Percentiles rank a stretch among this genome's conserved stretches.
Conservation (phyloP, 768 basidiomycete genomes). For the Kwoniella dejecticola region DNA sequence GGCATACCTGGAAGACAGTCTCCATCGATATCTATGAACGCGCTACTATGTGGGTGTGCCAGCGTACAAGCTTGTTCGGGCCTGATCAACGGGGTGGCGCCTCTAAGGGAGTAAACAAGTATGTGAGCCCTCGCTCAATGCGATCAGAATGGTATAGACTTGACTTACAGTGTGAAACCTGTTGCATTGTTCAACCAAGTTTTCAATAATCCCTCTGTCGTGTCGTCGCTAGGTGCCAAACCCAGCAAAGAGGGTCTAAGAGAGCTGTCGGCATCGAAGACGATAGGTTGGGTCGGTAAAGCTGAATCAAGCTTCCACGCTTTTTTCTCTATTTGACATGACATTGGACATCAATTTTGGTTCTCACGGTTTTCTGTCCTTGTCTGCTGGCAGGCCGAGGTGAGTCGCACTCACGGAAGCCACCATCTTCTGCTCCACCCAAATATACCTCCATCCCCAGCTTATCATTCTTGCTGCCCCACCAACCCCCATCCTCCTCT, state of each 20-base stretch:
- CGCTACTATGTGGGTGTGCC: constrained; percentile 91
- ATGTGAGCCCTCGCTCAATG: not conserved
- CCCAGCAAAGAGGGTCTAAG: constrained; percentile 88
- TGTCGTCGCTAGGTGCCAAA: constrained; percentile 53
- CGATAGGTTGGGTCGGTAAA: constrained; percentile 74
- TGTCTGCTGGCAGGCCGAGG: too few species aligned
- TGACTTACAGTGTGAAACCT: constrained; percentile 68
- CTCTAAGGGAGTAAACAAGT: constrained; percentile 56
- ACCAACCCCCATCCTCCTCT: constrained; percentile 57
- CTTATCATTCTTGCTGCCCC: constrained; percentile 51
- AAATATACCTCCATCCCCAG: constrained; percentile 73
- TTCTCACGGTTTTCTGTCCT: too few species aligned
- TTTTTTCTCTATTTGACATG: not conserved
- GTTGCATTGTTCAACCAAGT: constrained; percentile 84
- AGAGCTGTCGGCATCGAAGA: constrained; percentile 82
- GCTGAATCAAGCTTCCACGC: constrained; percentile 57
- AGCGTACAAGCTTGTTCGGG: constrained; percentile 65
- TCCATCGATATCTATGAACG: constrained; percentile 88
- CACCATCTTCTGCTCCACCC: constrained; percentile 64
- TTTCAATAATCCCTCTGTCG: constrained; percentile 56
- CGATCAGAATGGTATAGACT: not conserved
- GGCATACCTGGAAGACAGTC: constrained; percentile 86
- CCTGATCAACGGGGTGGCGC: constrained; percentile 65
- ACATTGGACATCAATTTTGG: not conserved
- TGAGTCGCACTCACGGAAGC: constrained; percentile 49